phyloP scores from a whole-genome alignment of 306 rosid species.

The Cicer judaicum region DNA sequence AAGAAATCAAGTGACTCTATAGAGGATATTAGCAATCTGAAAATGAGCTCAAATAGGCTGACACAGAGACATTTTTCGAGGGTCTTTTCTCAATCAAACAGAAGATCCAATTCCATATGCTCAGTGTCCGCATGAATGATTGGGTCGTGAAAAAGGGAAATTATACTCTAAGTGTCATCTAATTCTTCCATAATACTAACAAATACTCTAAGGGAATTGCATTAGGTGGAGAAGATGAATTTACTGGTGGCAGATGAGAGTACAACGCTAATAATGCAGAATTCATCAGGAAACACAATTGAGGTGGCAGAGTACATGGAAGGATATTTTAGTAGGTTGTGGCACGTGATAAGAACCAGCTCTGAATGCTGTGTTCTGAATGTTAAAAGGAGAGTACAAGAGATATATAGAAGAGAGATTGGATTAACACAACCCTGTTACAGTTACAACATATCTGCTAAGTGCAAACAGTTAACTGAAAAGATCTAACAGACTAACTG shows the following conservation, averaged over 20 bases:
- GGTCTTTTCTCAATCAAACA: neutral
- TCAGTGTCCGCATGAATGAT: neutral
- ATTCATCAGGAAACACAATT: no score
- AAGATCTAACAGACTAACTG: no score
- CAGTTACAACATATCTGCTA: neutral
- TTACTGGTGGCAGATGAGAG: no score
- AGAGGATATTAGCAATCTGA: neutral
- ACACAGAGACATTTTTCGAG: neutral
- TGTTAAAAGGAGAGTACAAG: neutral
- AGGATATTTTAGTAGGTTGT: no score
- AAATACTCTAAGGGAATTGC: no score
- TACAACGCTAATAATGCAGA: no score
- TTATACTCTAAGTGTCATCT: neutral
- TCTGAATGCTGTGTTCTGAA: neutral
- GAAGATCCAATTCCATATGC: neutral
- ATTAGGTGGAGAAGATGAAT: no score
- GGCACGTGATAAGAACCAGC: no score
- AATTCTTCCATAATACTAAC: no score
- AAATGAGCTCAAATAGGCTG: neutral
- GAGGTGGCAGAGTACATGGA: no score
- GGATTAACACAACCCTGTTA: neutral
- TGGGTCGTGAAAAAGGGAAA: neutral
- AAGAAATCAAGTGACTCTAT: neutral
- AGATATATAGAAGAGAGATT: neutral
- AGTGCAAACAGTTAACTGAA: no score